These are phyloP conservation scores for Monascus ruber DNA, from an alignment of 2,329 filamentous ascomycete genomes.

Conservation along the genomic window DNA sequence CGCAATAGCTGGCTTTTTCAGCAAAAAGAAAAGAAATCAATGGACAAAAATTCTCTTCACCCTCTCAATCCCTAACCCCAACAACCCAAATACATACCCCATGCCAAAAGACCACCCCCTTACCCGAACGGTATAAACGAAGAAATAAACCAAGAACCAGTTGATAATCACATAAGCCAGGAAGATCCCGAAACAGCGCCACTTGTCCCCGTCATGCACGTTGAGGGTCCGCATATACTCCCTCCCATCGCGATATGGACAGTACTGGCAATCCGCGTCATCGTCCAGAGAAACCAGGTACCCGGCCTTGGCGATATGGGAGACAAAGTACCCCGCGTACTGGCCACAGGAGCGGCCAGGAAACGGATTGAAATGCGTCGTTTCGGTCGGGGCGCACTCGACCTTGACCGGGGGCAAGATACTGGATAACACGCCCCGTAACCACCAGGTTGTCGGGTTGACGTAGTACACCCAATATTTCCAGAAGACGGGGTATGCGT, in stretches of 20 bases:
- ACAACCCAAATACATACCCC: conserved; percentile 41
- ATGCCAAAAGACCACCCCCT: conserved; percentile 61
- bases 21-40: not conserved
- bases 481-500: conserved; percentile 57
- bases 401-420: conserved; percentile 45
- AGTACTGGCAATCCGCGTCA: conserved; percentile 55
- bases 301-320: conserved; percentile 37
- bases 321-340: conserved; percentile 53
- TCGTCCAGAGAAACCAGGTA: conserved; percentile 54
- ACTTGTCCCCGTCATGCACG: conserved; percentile 50
- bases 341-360: conserved; percentile 50
- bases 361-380: conserved; percentile 55
- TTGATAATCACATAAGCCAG: conserved; percentile 59
- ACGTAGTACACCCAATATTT: conserved; percentile 59
- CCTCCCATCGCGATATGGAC: conserved; percentile 52
- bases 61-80: conserved; percentile 31
- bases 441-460: conserved; percentile 61
- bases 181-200: conserved; percentile 63
- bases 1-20: not conserved
- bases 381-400: conserved; percentile 45
- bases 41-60: conserved; percentile 15
- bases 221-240: conserved; percentile 55
- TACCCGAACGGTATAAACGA: conserved; percentile 62
- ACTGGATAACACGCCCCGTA: conserved; percentile 56
- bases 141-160: conserved; percentile 63